phyloP scores from a whole-genome alignment of 2,329 filamentous ascomycete genomes.

The Cercospora sp. region DNA sequence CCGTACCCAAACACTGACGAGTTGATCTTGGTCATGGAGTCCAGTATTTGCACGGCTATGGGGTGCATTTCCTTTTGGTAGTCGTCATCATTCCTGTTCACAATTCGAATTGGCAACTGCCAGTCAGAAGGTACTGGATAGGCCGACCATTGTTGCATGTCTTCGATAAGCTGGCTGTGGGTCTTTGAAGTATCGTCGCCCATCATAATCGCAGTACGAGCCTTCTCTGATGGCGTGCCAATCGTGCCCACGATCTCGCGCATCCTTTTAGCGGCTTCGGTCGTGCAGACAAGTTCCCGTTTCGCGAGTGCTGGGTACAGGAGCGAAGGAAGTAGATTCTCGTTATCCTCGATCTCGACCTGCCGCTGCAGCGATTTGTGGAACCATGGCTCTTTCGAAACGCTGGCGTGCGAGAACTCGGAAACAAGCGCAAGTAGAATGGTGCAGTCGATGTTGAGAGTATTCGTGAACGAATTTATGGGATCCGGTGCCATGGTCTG shows the following conservation, averaged over 20 bases:
- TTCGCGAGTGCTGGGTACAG: constrained; percentile 63
- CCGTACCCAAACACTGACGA: constrained; percentile 72
- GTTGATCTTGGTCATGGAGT: constrained; percentile 62
- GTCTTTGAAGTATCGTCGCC: constrained; percentile 46
- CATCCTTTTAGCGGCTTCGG: constrained; percentile 66
- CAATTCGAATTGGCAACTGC: constrained; percentile 61
- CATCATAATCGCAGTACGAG: constrained; percentile 61
- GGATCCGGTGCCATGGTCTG: constrained; percentile 43
- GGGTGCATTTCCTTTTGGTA: constrained; percentile 49
- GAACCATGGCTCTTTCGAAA: constrained; percentile 53
- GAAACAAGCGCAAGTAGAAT: constrained; percentile 72
- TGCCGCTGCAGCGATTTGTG: constrained; percentile 64
- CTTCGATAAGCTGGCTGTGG: constrained; percentile 33
- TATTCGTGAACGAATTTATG: constrained; percentile 42
- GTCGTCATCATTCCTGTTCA: constrained; percentile 48
- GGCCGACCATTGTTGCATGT: constrained; percentile 51
- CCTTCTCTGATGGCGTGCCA: constrained; percentile 61
- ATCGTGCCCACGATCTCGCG: constrained; percentile 66
- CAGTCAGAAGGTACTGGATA: constrained; percentile 56
- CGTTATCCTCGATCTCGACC: constrained; percentile 63
- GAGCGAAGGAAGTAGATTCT: constrained; percentile 60
- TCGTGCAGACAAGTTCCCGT: constrained; percentile 64
- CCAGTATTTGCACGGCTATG: constrained; percentile 47
- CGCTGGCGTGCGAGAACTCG: constrained; percentile 65
- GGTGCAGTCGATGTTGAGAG: constrained; percentile 66